These are phyloP conservation scores for Penicillium silybi DNA, from an alignment of 495 filamentous ascomycete species.

Conservation along the genomic window DNA sequence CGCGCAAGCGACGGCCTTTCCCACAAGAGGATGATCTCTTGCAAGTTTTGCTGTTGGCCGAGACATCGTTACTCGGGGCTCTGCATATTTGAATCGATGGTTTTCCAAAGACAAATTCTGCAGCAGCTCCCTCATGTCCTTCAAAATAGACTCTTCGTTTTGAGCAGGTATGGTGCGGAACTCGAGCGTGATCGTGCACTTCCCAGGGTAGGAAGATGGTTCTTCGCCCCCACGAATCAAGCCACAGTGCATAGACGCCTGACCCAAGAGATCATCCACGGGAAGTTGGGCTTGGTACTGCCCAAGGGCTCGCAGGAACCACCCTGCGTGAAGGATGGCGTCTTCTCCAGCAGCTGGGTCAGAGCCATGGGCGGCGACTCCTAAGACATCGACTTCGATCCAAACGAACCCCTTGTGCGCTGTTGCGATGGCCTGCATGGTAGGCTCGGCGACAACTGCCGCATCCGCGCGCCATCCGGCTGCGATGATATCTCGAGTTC, in stretches of 20 bases:
- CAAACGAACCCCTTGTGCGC: slow-evolving; percentile 49
- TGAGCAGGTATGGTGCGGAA: slow-evolving; percentile 41
- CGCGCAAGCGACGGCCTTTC: slow-evolving; percentile 18
- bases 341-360: slow-evolving; percentile 36
- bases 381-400: slow-evolving; percentile 42
- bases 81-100: slow-evolving; percentile 22
- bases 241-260: slow-evolving; percentile 40
- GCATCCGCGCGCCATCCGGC: slow-evolving; percentile 48
- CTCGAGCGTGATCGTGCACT: slow-evolving; percentile 41
- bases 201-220: slow-evolving; percentile 42
- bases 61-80: slow-evolving; percentile 29
- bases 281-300: slow-evolving; percentile 30
- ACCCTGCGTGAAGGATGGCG: slow-evolving; percentile 42
- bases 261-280: slow-evolving; percentile 28
- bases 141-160: slow-evolving; percentile 24
- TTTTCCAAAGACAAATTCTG: slow-evolving; percentile 15
- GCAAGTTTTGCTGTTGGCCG: slow-evolving; percentile 33
- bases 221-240: slow-evolving; percentile 46
- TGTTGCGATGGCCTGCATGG: slow-evolving; percentile 26
- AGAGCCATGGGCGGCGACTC: slow-evolving; percentile 46
- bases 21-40: slow-evolving; percentile 32
- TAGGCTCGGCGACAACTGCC: slow-evolving; percentile 42
- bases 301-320: slow-evolving; percentile 39
- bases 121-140: slow-evolving; percentile 26
- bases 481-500: slow-evolving; percentile 40